phyloP scores from a whole-genome alignment of 2,329 filamentous ascomycete genomes.

The Lomentospora prolificans region DNA sequence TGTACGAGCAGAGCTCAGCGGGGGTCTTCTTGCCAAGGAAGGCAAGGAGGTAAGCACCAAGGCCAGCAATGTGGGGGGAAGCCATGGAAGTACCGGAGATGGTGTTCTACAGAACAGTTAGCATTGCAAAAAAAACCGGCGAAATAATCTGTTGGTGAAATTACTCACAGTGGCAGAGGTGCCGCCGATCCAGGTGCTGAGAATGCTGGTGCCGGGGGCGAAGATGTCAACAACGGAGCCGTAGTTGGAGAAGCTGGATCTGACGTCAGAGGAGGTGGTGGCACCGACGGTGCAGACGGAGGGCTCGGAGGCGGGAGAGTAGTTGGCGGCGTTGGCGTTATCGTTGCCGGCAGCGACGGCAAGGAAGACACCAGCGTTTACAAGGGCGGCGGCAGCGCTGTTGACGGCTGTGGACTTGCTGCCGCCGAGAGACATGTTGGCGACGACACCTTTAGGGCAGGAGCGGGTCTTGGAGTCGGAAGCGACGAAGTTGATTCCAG shows the following conservation, averaged over 20 bases:
- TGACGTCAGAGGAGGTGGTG: slow-evolving; percentile 23
- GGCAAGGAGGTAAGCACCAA: slow-evolving; percentile 35
- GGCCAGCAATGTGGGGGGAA: slow-evolving; percentile 46
- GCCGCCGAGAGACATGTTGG: slow-evolving; percentile 35
- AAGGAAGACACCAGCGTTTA: slow-evolving; percentile 22
- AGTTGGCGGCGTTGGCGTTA: slow-evolving; percentile 24
- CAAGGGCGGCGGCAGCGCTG: slow-evolving; percentile 35
- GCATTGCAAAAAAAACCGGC: too few relatives aligned
- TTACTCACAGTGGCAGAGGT: background rate
- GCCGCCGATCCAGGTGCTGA: slow-evolving; percentile 22
- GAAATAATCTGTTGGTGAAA: too few relatives aligned
- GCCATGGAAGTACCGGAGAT: slow-evolving; percentile 55
- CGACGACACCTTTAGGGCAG: slow-evolving; percentile 22
- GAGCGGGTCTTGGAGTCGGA: slow-evolving; percentile 23
- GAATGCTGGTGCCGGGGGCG: slow-evolving; percentile 26
- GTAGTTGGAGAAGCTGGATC: slow-evolving; percentile 35
- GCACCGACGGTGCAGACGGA: slow-evolving; percentile 24
- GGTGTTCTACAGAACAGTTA: slow-evolving; percentile 17
- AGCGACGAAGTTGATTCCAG: slow-evolving; percentile 25
- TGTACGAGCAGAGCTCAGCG: slow-evolving; percentile 28
- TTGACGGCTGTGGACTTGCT: slow-evolving; percentile 34
- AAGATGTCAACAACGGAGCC: slow-evolving; percentile 26
- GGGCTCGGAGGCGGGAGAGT: slow-evolving; percentile 23
- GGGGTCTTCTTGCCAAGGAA: slow-evolving; percentile 28
- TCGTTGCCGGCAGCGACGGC: slow-evolving; percentile 32